These are phyloP conservation scores for Annona cherimola DNA, from an alignment of 164 flowering plant species.

Conservation along the genomic window DNA sequence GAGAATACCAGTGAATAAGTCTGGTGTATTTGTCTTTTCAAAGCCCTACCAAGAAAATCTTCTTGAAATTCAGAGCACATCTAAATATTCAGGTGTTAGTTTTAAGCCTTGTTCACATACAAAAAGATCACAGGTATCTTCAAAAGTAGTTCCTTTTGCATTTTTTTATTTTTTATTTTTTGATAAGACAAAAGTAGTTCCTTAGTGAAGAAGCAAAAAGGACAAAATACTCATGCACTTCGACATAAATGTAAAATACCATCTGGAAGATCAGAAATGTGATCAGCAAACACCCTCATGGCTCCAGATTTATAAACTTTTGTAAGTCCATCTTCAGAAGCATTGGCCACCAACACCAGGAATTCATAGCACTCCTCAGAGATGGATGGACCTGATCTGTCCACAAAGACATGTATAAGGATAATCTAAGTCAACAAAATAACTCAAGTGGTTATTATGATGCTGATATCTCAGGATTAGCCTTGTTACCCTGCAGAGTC, in stretches of 20 bases:
- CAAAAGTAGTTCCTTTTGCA: neutral
- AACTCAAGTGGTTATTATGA: neutral
- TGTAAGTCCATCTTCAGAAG: constrained; percentile 52
- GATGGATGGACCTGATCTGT: constrained; percentile 47
- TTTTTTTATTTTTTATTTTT: too few relatives aligned
- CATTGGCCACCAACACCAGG: constrained; percentile 48
- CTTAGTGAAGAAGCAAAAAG: too few relatives aligned
- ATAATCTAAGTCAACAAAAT: neutral
- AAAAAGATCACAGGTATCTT: neutral
- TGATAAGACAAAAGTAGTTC: too few relatives aligned
- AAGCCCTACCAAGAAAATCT: too few relatives aligned
- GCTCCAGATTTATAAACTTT: constrained; percentile 54
- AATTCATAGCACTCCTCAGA: constrained; percentile 75
- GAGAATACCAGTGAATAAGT: neutral
- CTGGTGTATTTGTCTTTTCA: too few relatives aligned
- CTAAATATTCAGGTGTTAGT: neutral
- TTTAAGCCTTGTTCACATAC: neutral
- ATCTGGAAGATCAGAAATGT: constrained; percentile 49
- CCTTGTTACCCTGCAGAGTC: neutral
- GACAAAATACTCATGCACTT: neutral
- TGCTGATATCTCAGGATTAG: neutral
- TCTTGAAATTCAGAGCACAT: neutral
- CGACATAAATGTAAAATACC: constrained; percentile 33
- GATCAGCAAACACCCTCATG: constrained; percentile 49
- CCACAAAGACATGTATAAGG: neutral